Conservation (phyloP, 441 rosid genomes). For the Croton setiger region DNA sequence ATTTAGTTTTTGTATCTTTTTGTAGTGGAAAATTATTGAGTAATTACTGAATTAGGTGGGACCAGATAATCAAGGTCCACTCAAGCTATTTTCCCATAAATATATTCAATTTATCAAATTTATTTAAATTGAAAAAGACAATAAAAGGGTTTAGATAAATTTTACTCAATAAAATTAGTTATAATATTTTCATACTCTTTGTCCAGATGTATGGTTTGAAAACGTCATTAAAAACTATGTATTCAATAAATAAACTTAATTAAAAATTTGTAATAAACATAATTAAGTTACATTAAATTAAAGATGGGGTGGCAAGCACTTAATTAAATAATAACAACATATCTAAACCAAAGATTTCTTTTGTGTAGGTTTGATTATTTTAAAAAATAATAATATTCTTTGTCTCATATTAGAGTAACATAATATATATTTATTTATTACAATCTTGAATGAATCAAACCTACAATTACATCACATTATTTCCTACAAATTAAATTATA, state of each 20-base stretch:
- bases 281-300: neutral
- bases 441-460: constrained; percentile 11
- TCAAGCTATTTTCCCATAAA: neutral
- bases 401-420: constrained; percentile 17
- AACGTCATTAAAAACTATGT: no score
- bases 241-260: no score
- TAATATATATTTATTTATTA: neutral
- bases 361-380: constrained; percentile 4
- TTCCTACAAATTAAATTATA: neutral
- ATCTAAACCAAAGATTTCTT: constrained; percentile 25
- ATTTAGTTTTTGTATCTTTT: neutral
- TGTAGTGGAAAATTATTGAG: constrained; percentile 12
- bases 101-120: no score
- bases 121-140: no score
- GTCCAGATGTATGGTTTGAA: no score
- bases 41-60: constrained; percentile 10
- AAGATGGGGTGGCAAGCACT: constrained; percentile 6
- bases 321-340: neutral
- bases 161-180: no score
- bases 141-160: no score
- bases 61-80: constrained; percentile 4
- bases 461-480: neutral
- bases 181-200: no score
- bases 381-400: neutral
- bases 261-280: no score